Percentiles rank a stretch among this genome's conserved stretches.
Conservation (phyloP, 306 rosid genomes). For the Sindora glabra region DNA sequence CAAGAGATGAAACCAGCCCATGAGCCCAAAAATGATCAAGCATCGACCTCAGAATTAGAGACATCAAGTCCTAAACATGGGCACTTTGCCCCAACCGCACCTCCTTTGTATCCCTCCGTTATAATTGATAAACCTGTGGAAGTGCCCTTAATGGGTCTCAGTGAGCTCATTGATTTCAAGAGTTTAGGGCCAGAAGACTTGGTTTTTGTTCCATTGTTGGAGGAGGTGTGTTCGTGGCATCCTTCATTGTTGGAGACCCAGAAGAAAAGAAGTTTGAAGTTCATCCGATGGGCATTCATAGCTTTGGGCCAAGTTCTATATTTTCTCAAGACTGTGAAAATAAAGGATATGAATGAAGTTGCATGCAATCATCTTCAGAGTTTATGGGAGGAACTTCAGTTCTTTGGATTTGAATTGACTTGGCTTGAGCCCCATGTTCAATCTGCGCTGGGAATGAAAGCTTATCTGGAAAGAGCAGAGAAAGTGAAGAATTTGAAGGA, state of each 20-base stretch:
- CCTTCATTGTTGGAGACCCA: too few species aligned
- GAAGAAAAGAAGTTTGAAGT: too few species aligned
- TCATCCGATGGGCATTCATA: too few species aligned
- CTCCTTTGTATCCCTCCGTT: constrained; percentile 1
- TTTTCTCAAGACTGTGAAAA: background rate
- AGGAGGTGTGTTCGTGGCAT: too few species aligned
- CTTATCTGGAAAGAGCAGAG: background rate
- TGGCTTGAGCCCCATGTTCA: background rate
- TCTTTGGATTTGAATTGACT: background rate
- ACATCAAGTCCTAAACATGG: background rate
- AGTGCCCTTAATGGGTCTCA: background rate
- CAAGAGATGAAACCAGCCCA: too few species aligned
- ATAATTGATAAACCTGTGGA: background rate
- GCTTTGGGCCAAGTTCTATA: too few species aligned
- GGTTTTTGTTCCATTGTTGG: too few species aligned
- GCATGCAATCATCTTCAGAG: background rate
- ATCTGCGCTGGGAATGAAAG: background rate
- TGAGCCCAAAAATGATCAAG: background rate
- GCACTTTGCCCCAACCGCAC: background rate
- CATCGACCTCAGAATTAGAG: background rate
- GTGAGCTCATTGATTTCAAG: too few species aligned
- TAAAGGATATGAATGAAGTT: background rate
- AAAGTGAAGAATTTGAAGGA: background rate
- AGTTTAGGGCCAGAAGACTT: too few species aligned
- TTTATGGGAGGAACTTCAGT: background rate